phyloP scores from a whole-genome alignment of 179 eudicot genomes.

The Corrigiola litoralis region DNA sequence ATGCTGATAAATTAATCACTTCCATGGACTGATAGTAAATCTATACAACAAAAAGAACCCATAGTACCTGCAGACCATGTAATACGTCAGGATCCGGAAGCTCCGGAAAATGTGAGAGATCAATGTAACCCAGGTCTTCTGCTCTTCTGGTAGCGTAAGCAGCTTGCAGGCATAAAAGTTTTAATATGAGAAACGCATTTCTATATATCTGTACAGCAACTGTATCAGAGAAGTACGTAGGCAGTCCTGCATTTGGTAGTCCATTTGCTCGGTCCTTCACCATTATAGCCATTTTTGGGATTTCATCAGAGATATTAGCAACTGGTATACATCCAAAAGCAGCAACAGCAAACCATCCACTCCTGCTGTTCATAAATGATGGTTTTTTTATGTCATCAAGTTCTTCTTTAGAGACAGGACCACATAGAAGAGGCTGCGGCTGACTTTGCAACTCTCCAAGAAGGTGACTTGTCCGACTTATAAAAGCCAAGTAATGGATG shows the following conservation, averaged over 20 bases:
- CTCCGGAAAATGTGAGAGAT: constrained; percentile 85
- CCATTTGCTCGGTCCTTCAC: constrained; percentile 41
- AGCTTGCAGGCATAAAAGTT: constrained; percentile 78
- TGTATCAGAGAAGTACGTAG: constrained; percentile 64
- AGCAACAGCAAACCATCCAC: constrained; percentile 82
- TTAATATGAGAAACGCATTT: constrained; percentile 60
- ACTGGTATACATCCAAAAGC: constrained; percentile 54
- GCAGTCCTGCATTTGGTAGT: constrained; percentile 22
- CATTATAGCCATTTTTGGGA: constrained; percentile 45
- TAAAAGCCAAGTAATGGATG: constrained; percentile 84
- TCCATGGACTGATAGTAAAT: background rate
- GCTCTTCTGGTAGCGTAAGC: constrained; percentile 74
- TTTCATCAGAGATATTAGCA: constrained; percentile 34
- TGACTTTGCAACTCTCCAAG: constrained; percentile 43
- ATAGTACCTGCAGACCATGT: constrained; percentile 88
- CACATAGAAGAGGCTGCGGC: constrained; percentile 53
- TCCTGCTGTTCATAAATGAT: constrained; percentile 60
- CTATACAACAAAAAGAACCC: background rate
- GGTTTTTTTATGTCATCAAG: constrained; percentile 46
- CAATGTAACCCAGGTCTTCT: constrained; percentile 83
- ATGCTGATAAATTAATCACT: too few species aligned
- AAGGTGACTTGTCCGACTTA: constrained; percentile 58
- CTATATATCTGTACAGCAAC: constrained; percentile 69
- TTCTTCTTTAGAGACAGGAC: constrained; percentile 70
- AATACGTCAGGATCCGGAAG: constrained; percentile 95